These are phyloP conservation scores for Pseudocercospora vitis DNA, from an alignment of 2,329 filamentous ascomycete genomes.

Conservation along the genomic window DNA sequence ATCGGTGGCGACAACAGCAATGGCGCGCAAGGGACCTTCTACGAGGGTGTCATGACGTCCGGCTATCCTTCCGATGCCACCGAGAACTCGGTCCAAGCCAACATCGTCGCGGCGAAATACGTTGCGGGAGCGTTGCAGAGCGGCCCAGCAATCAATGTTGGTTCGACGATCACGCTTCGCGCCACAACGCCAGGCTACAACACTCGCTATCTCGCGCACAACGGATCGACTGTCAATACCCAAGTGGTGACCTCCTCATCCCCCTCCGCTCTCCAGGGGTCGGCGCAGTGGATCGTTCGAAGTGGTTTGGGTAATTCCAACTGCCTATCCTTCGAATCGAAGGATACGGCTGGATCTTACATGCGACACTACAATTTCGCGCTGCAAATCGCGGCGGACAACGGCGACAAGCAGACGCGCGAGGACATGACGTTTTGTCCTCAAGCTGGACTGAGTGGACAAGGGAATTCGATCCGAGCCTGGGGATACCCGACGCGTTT, in stretches of 20 bases:
- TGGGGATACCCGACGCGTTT: conserved; percentile 63
- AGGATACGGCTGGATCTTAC: conserved; percentile 59
- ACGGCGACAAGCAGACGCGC: conserved; percentile 56
- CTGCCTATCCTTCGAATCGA: conserved; percentile 63
- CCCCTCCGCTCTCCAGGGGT: conserved; percentile 50
- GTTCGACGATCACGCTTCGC: conserved; percentile 55
- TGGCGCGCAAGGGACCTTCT: conserved; percentile 53
- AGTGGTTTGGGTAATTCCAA: conserved; percentile 56
- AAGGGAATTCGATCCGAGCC: conserved; percentile 54
- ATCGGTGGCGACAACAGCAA: conserved; percentile 67
- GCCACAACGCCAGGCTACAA: conserved; percentile 57
- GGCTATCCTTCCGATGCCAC: conserved; percentile 62
- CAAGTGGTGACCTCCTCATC: conserved; percentile 57
- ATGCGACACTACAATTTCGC: conserved; percentile 58
- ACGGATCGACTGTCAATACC: conserved; percentile 52
- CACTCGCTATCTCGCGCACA: conserved; percentile 58
- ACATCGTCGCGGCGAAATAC: conserved; percentile 62
- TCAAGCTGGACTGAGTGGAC: conserved; percentile 52
- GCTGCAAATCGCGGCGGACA: conserved; percentile 53
- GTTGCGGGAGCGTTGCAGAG: conserved; percentile 50
- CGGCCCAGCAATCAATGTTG: conserved; percentile 51
- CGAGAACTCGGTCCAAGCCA: conserved; percentile 52
- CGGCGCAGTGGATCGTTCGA: conserved; percentile 56
- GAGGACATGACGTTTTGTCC: conserved; percentile 67
- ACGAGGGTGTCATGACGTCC: conserved; percentile 65